Base-by-base conservation (phyloP, 805 yeast species). In the Kodamaea restingae region DNA sequence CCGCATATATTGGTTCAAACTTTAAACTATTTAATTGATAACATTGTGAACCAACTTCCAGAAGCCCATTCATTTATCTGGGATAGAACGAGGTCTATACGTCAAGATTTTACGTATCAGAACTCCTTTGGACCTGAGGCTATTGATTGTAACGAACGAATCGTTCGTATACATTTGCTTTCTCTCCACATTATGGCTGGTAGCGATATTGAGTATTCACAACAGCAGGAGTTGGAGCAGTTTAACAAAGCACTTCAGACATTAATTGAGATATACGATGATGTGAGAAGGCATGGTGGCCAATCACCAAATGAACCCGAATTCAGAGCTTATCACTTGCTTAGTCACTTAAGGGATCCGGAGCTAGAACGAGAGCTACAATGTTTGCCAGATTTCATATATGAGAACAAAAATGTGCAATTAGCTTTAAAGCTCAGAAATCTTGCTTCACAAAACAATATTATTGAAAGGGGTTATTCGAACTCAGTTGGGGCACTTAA, bases 81-180 rank as follows among this genome's bases (percentile, higher is more conserved):
- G 98, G 98, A 93, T 60, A 75, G 99, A 60, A 93, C 97, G 15
- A 75, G 99, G 49, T 88, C 97, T 0, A 90, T 93, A 32, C 75
- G 99, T 55, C 98, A 93, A 60, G 99, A 93, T 59, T 93, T 93
- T 61, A 90, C 97, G 0, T 90, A 86, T 54, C 98, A 93, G 56
- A 91, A 91, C 57, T 91, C 81, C 51, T 81, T 81, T 30, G 98
- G 98, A 0, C 85, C 90, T 2, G 98, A 93, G 56, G 95, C 97
- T 1, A 76, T 91, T 7, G 91, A 84, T 48, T 93, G 98, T 59
- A 86, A 87, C 52, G 98, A 93, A 59, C 69, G 82, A 38, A 93
- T 93, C 49, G 96, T 88, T 4, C 68, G 98, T 39, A 83, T 90
- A 15, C 98, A 93, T 56, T 71, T 91, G 18, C 55, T 87, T 11